Conservation (phyloP, 139 green algal species). For the Auxenochlorella protothecoides region DNA sequence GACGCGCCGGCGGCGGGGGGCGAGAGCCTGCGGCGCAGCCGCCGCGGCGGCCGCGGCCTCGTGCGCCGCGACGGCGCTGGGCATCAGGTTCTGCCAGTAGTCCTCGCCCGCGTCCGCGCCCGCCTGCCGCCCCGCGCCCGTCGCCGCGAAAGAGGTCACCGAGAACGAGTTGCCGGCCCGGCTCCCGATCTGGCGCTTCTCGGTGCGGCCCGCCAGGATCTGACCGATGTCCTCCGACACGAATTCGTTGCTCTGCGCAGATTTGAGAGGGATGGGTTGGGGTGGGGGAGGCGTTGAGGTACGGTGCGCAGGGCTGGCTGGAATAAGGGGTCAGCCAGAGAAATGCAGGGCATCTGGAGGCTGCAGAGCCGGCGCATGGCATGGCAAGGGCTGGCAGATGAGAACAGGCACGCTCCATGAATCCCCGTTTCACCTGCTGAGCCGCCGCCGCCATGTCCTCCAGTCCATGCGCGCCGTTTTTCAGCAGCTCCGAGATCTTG, state of each 20-base stretch:
- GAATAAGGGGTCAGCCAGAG: too few species aligned
- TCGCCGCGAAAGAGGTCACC: slow-evolving; percentile 52
- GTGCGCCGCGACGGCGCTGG: slow-evolving; percentile 38
- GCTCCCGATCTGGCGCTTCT: slow-evolving; percentile 75
- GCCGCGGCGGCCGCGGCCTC: not conserved
- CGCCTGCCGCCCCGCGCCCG: slow-evolving; percentile 3
- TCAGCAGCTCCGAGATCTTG: slow-evolving; percentile 69
- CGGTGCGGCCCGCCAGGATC: slow-evolving; percentile 71
- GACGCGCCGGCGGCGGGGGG: too few species aligned
- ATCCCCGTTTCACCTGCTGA: slow-evolving; percentile 12
- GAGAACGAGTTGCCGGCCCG: slow-evolving; percentile 72
- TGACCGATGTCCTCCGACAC: slow-evolving; percentile 69
- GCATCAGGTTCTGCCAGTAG: slow-evolving; percentile 50
- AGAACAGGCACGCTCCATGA: too few species aligned
- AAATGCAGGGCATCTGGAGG: too few species aligned
- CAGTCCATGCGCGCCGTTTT: slow-evolving; percentile 72
- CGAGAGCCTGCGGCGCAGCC: too few species aligned
- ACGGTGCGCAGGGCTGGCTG: too few species aligned
- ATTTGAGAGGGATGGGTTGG: too few species aligned
- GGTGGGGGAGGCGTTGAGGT: too few species aligned
- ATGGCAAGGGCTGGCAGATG: too few species aligned
- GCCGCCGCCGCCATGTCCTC: slow-evolving; percentile 16
- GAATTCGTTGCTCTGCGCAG: slow-evolving; percentile 42
- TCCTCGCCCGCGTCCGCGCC: not conserved
- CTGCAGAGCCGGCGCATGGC: too few species aligned